phyloP scores from a whole-genome alignment of 2,329 filamentous ascomycete species.

The Escovopsis weberi region DNA sequence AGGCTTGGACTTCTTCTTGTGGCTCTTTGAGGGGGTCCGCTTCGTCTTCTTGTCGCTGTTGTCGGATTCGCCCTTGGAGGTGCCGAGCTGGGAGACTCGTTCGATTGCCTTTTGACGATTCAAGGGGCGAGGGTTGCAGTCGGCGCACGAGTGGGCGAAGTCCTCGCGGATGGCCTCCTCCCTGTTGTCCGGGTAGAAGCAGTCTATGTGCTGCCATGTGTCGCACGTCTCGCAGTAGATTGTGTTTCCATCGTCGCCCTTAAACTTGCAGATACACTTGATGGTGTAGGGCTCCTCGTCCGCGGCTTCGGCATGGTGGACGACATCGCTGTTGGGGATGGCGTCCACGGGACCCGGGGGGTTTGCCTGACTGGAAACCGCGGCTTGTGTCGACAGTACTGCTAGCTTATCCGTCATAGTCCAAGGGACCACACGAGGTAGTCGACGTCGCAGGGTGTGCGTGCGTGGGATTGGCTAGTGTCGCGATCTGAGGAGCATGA shows the following conservation, averaged over 20 bases:
- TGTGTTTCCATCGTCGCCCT: constrained; percentile 93
- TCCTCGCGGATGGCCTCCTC: constrained; percentile 56
- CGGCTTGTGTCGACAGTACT: constrained; percentile 39
- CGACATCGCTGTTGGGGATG: constrained; percentile 25
- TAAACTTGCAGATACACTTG: constrained; percentile 91
- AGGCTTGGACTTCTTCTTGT: constrained; percentile 80
- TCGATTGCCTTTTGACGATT: constrained; percentile 63
- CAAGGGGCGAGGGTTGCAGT: constrained; percentile 67
- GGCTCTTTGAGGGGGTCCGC: constrained; percentile 61
- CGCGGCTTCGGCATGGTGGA: constrained; percentile 34
- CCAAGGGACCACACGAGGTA: constrained; percentile 31
- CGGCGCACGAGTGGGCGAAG: constrained; percentile 73
- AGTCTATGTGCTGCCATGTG: constrained; percentile 96
- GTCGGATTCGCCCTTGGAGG: constrained; percentile 26
- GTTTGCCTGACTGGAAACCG: constrained; percentile 39
- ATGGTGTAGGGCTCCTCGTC: constrained; percentile 84
- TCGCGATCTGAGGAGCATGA: constrained; percentile 42
- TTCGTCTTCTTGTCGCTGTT: constrained; percentile 56
- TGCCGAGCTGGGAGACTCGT: constrained; percentile 46
- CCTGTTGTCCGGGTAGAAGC: constrained; percentile 70
- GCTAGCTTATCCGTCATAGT: constrained; percentile 49
- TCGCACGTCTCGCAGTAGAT: constrained; percentile 94
- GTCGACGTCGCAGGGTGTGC: constrained; percentile 21
- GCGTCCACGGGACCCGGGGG: constrained; percentile 18
- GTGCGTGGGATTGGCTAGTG: constrained; percentile 33